Percentiles rank a stretch among this genome's conserved stretches.
Conservation (phyloP, 805 yeast genomes). For the Kodamaea neixiangensis region DNA sequence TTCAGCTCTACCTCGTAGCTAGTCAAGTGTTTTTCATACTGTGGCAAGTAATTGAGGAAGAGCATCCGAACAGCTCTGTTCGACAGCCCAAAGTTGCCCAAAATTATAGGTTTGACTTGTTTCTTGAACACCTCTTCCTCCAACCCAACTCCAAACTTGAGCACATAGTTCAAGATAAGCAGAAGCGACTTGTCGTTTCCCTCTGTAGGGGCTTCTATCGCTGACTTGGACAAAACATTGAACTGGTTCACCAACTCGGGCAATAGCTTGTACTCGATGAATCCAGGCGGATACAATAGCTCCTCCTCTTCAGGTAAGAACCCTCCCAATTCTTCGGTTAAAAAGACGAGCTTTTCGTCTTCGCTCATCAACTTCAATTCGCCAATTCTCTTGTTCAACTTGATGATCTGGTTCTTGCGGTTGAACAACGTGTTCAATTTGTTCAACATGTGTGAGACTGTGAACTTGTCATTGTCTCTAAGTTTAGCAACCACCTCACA, state of each 20-base stretch:
- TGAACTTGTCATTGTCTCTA: slow-evolving; percentile 9
- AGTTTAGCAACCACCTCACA: slow-evolving; percentile 8
- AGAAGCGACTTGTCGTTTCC: slow-evolving; percentile 27
- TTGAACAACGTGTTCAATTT: slow-evolving; percentile 35
- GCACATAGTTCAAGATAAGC: slow-evolving; percentile 42
- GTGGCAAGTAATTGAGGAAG: slow-evolving; percentile 64
- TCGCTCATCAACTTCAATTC: slow-evolving; percentile 56
- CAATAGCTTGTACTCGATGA: slow-evolving; percentile 58
- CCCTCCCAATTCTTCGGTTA: slow-evolving; percentile 32
- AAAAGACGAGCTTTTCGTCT: slow-evolving; percentile 51
- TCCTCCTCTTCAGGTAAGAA: slow-evolving; percentile 15
- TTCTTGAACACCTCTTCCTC: slow-evolving; percentile 37
- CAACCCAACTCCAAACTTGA: slow-evolving; percentile 35
- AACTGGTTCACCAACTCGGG: slow-evolving; percentile 65
- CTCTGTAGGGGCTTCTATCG: slow-evolving; percentile 4
- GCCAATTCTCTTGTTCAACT: slow-evolving; percentile 52
- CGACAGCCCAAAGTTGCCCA: slow-evolving; percentile 59
- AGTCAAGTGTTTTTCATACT: slow-evolving; percentile 50
- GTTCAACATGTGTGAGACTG: slow-evolving; percentile 19
- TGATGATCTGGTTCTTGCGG: slow-evolving; percentile 47
- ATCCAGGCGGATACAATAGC: slow-evolving; percentile 48
- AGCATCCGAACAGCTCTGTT: slow-evolving; percentile 79
- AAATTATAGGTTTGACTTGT: slow-evolving; percentile 60
- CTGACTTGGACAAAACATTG: slow-evolving; percentile 23
- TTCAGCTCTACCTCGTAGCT: slow-evolving; percentile 66